Evolutionary conservation across 1,284 basidiomycete species (phyloP).

Genomic region (Marasmius fiardii): DNA sequence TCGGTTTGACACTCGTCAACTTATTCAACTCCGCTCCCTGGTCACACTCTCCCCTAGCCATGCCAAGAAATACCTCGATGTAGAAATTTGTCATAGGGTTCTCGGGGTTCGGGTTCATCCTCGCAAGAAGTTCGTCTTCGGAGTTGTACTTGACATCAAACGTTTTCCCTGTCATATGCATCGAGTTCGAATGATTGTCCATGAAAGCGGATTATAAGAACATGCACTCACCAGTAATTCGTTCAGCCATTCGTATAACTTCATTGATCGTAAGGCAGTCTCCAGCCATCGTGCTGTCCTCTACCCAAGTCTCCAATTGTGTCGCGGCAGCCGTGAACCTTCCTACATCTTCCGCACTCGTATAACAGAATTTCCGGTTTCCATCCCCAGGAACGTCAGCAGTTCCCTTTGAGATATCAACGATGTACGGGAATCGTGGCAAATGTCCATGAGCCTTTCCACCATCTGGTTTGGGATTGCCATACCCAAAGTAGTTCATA

Average conservation of each 20-base stretch:
- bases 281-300: conserved; percentile 6
- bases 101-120: conserved; percentile 1
- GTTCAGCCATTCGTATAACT: neutral
- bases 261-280: conserved; percentile 3
- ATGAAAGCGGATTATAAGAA: neutral
- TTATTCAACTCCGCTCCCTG: neutral
- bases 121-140: neutral
- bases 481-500: conserved; percentile 10
- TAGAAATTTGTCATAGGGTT: neutral
- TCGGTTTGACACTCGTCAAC: neutral
- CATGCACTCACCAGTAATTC: neutral
- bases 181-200: too few relatives aligned
- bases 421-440: conserved; percentile 1
- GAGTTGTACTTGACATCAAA: conserved; percentile 6
- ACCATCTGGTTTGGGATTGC: conserved; percentile 8
- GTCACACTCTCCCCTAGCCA: neutral
- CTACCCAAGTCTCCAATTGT: conserved; percentile 7
- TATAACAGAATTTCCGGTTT: neutral
- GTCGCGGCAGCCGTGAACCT: conserved; percentile 9
- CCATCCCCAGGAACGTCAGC: conserved; percentile 10
- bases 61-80: neutral
- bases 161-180: neutral
- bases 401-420: conserved; percentile 4
- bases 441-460: conserved; percentile 9
- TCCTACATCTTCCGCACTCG: conserved; percentile 8